Base-by-base conservation (phyloP, 306 rosid species). In the Rosa rugosa region DNA sequence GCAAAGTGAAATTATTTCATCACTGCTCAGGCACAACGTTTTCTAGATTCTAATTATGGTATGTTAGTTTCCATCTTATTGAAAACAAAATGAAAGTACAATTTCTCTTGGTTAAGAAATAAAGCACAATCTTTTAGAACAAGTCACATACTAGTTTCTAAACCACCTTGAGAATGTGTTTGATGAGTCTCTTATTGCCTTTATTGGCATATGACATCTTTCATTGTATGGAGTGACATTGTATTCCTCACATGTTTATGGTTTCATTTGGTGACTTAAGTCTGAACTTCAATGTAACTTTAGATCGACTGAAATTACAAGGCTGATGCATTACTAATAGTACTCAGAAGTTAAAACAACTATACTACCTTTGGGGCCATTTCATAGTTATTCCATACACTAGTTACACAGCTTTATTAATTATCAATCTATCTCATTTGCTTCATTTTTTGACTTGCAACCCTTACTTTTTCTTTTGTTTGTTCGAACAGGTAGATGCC, bases 31-130 rank as follows among this genome's bases (percentile, higher is more conserved):
- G 23, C 22, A 57, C 18, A 59, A 17, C 75, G 60, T 75, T 46
- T 25, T 42, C 38, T 14, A 53, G 69, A 42, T 45, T 79, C 79
- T 79, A 40, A 41, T 45, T 27, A 9, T 25, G 68, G 22, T 53
- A 0, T 38, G 34, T 3, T 11, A 56, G 67, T 38, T 72, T 20
- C 41, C n/a, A 12, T 70, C 4, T 70, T 8, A 44, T 12, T 42
- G 72, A 10, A 20, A 69, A 20, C 27, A n/a, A 20, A 14, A 34
- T 36, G 22, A 20, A 11, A 49, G 20, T 51, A 9, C 45, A 8
- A 23, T n/a, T n/a, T 60, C 17, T 50, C 22, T 49, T 57, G 34
- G 22, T 50, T 51, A 51, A 20, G 63, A 41, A 40, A 8, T 16
- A 22, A 14, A 53, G 23, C 42, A 47, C 42, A 13, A 56, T 56